A percentile compares a stretch with the other conserved stretches of the same genome.
phyloP scores from a whole-genome alignment of 495 filamentous ascomycete species.

The Aspergillus sclerotioniger region DNA sequence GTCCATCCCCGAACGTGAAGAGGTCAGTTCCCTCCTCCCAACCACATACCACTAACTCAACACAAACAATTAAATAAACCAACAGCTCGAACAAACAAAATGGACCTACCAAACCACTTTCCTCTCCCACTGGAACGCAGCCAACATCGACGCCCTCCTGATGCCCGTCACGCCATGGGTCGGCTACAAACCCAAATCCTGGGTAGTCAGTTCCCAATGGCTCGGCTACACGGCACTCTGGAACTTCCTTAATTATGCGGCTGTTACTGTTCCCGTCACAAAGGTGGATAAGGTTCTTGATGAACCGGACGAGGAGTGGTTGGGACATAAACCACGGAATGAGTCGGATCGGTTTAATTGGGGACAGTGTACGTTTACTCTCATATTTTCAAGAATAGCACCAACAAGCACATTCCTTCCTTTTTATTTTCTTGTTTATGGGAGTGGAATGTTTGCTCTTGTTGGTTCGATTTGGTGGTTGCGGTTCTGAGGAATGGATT shows the following conservation, averaged over 20 bases:
- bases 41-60: neutral
- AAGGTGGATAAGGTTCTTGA: conserved; percentile 41
- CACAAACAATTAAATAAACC: neutral
- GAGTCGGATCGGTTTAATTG: conserved; percentile 46
- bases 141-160: conserved; percentile 65
- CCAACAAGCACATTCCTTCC: too few species aligned
- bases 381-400: too few species aligned
- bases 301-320: conserved; percentile 30
- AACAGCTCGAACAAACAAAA: conserved; percentile 35
- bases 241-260: conserved; percentile 68
- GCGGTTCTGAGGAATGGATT: neutral
- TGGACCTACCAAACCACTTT: conserved; percentile 31
- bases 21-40: conserved; percentile 16
- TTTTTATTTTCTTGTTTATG: neutral
- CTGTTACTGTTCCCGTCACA: conserved; percentile 52
- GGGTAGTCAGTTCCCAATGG: conserved; percentile 54
- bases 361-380: conserved; percentile 35
- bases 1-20: conserved; percentile 27
- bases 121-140: conserved; percentile 53
- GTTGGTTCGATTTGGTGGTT: too few species aligned
- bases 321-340: conserved; percentile 35
- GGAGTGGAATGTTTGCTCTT: too few species aligned
- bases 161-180: conserved; percentile 56
- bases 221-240: conserved; percentile 65
- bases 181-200: conserved; percentile 46